phyloP scores from a whole-genome alignment of 2,329 filamentous ascomycete genomes.

The Alternaria dauci region DNA sequence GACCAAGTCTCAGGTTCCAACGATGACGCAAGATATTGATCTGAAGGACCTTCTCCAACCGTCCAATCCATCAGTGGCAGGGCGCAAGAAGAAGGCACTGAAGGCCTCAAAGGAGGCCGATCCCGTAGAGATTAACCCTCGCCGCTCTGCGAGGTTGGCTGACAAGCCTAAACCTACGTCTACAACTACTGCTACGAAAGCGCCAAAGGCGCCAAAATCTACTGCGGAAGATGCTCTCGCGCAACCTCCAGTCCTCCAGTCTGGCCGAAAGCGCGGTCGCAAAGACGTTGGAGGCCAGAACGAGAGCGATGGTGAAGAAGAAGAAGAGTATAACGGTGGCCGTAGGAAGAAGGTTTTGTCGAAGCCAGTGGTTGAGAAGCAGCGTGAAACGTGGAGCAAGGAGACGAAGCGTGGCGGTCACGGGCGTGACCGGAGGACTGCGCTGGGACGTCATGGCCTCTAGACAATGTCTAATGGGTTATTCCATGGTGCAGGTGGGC shows the following conservation, averaged over 20 bases:
- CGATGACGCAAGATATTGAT: background rate
- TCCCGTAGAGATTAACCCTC: background rate
- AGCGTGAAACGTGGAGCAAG: background rate
- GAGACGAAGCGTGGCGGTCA: background rate
- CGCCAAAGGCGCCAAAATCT: background rate
- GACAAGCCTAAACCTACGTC: background rate
- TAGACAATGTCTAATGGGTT: background rate
- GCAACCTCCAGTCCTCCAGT: background rate
- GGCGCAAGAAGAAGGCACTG: background rate
- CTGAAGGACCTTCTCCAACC: background rate
- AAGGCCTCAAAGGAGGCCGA: background rate
- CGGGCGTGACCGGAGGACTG: background rate
- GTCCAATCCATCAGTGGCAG: background rate
- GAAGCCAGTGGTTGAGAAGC: background rate
- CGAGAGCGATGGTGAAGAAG: background rate
- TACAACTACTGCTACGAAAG: background rate
- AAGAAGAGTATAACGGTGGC: background rate
- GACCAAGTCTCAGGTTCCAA: background rate
- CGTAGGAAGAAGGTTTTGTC: background rate
- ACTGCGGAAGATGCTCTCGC: background rate
- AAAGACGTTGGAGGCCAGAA: background rate
- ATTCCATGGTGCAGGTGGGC: accelerated
- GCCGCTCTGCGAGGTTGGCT: background rate
- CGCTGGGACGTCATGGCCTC: too few relatives aligned
- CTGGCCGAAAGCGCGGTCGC: background rate